Conservation (phyloP, 345 rosid genomes). For the Brassica nigra region DNA sequence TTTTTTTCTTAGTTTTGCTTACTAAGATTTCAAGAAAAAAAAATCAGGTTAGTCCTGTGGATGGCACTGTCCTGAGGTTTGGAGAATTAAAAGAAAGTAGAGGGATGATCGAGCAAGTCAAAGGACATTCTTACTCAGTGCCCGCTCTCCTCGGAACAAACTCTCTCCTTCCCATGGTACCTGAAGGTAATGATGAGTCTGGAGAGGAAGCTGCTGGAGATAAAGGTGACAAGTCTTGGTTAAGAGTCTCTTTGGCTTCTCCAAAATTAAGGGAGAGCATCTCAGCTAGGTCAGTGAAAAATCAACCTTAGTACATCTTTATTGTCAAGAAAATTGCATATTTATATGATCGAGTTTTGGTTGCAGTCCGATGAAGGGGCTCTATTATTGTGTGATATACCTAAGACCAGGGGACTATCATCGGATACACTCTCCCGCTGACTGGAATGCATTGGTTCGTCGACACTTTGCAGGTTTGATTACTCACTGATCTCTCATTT, state of each 20-base stretch:
- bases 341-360: not conserved
- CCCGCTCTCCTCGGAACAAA: conserved; percentile 83
- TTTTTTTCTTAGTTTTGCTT: conserved; percentile 17
- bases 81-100: conserved; percentile 83
- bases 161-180: conserved; percentile 64
- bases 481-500: not conserved
- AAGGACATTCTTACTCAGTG: conserved; percentile 87
- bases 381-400: conserved; percentile 93
- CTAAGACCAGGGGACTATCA: conserved; percentile 92
- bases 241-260: conserved; percentile 80
- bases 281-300: conserved; percentile 52
- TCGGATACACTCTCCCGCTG: conserved; percentile 87
- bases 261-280: conserved; percentile 65
- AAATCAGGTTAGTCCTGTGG: conserved; percentile 91
- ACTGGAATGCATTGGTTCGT: conserved; percentile 83
- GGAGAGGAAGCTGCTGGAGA: conserved; percentile 48
- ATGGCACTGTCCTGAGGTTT: conserved; percentile 76
- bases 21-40: conserved; percentile 10
- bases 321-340: not conserved
- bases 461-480: conserved; percentile 88
- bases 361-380: conserved; percentile 84
- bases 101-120: conserved; percentile 95
- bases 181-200: conserved; percentile 47
- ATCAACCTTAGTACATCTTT: not conserved
- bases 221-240: conserved; percentile 65